Conservation (phyloP, 495 filamentous ascomycete genomes). For the Penicillium cinerascens region DNA sequence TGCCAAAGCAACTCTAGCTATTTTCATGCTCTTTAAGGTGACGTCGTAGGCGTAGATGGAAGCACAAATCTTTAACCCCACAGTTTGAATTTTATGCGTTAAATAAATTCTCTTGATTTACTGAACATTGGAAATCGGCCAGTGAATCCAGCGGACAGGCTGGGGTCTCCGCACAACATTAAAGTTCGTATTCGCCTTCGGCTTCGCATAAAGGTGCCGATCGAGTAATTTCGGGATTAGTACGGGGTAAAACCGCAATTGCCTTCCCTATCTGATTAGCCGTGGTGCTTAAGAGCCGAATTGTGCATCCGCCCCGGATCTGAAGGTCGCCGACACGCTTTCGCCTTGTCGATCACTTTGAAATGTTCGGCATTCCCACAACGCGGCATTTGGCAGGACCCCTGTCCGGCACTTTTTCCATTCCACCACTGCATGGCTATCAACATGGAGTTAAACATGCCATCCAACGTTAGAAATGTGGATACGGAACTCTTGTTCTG, state of each 20-base stretch:
- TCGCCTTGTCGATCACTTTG: not conserved
- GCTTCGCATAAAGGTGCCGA: slow-evolving; percentile 8
- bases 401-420: not conserved
- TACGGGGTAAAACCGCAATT: not conserved
- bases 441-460: not conserved
- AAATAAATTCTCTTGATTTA: too few species aligned
- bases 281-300: not conserved
- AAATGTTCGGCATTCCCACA: not conserved
- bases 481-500: slow-evolving; percentile 7
- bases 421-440: not conserved
- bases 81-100: too few species aligned
- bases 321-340: not conserved
- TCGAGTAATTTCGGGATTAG: not conserved
- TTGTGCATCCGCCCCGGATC: slow-evolving; percentile 1
- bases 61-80: too few species aligned
- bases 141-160: too few species aligned
- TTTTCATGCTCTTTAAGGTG: too few species aligned
- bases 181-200: not conserved
- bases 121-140: too few species aligned
- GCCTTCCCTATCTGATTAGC: not conserved
- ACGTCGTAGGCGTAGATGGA: too few species aligned
- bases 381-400: not conserved
- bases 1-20: too few species aligned
- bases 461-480: not conserved
- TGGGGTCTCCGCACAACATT: not conserved